Evolutionary conservation across 164 flowering plant genomes (phyloP).

Genomic region (Vitis rotundifolia): DNA sequence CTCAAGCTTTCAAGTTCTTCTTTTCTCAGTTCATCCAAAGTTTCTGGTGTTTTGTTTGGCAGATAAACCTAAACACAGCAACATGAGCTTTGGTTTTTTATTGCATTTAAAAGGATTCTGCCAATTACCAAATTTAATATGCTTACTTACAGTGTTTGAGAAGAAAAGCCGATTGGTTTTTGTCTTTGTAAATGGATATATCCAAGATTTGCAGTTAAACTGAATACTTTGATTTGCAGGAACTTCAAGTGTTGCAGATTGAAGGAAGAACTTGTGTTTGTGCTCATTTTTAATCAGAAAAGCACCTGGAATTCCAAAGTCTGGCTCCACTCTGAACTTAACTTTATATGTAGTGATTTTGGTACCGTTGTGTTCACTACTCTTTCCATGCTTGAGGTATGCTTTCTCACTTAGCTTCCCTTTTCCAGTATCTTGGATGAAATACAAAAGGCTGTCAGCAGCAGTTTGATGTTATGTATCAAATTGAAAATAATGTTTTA

Average conservation of each 20-base stretch:
- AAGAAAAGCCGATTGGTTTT: constrained; percentile 42
- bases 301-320: constrained; percentile 60
- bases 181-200: constrained; percentile 40
- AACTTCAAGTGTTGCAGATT: constrained; percentile 22
- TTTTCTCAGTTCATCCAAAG: constrained; percentile 18
- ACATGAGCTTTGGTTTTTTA: background rate
- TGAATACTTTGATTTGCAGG: constrained; percentile 19
- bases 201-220: constrained; percentile 64
- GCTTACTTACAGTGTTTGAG: constrained; percentile 44
- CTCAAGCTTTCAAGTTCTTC: constrained; percentile 25
- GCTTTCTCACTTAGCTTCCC: constrained; percentile 44
- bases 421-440: constrained; percentile 30
- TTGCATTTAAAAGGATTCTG: background rate
- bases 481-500: background rate
- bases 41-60: constrained; percentile 27
- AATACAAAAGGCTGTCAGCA: background rate
- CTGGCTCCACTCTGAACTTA: constrained; percentile 29
- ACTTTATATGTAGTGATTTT: constrained; percentile 20
- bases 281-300: constrained; percentile 33
- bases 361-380: constrained; percentile 7
- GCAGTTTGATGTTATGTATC: background rate
- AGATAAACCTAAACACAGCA: constrained; percentile 22
- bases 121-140: background rate
- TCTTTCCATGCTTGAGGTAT: constrained; percentile 33
- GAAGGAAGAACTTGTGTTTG: constrained; percentile 46